A percentile compares a stretch with the other conserved stretches of the same genome.
These are phyloP conservation scores for Candida silvicultrix DNA, from an alignment of 805 yeast genomes.

Conservation along the genomic window DNA sequence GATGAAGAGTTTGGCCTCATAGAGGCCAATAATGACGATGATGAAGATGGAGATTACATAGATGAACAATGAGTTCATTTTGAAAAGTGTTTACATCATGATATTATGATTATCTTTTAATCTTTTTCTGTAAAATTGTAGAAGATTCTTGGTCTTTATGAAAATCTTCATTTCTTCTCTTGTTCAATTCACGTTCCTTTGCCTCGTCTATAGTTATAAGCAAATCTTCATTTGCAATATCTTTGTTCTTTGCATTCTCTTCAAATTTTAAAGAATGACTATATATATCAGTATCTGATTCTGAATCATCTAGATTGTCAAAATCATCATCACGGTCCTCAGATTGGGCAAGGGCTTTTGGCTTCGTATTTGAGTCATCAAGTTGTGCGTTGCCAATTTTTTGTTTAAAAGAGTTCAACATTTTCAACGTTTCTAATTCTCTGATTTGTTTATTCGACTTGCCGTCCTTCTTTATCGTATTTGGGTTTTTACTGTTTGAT, in stretches of 20 bases:
- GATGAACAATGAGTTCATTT: neutral
- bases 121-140: constrained; percentile 4
- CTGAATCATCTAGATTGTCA: constrained; percentile 19
- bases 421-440: constrained; percentile 22
- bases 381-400: constrained; percentile 9
- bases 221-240: constrained; percentile 13
- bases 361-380: neutral
- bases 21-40: constrained; percentile 1
- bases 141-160: constrained; percentile 4
- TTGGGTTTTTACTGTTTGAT: neutral
- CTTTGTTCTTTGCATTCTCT: constrained; percentile 7
- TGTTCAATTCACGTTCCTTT: neutral
- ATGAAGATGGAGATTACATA: constrained; percentile 8
- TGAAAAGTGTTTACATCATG: neutral
- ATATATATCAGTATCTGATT: constrained; percentile 8
- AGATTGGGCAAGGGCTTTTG: no score
- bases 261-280: constrained; percentile 15
- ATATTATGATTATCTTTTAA: neutral
- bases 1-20: constrained; percentile 6
- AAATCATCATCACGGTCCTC: constrained; percentile 13
- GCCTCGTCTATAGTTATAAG: constrained; percentile 13
- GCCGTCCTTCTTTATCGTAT: neutral
- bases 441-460: constrained; percentile 9
- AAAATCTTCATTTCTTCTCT: constrained; percentile 8
- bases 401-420: constrained; percentile 21